These are phyloP conservation scores for Clathrospora elynae DNA, from an alignment of 2,329 filamentous ascomycete genomes.

Conservation along the genomic window DNA sequence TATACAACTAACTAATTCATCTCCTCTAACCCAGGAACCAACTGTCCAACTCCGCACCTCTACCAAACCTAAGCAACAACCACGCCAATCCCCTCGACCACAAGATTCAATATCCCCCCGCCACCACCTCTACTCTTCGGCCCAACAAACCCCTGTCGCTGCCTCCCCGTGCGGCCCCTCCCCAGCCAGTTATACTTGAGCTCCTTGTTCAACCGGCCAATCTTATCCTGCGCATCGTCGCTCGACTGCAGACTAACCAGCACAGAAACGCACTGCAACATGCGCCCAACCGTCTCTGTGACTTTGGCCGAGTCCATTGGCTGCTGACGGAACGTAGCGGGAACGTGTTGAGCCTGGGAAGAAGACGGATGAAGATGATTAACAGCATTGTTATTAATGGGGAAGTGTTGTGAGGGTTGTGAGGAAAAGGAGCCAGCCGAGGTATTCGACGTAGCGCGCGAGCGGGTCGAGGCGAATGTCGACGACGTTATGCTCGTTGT, in stretches of 20 bases:
- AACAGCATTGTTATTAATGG: neutral
- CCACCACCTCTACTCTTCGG: conserved; percentile 22
- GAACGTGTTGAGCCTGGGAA: conserved; percentile 22
- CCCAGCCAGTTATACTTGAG: conserved; percentile 98
- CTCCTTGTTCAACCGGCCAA: conserved; percentile 82
- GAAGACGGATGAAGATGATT: conserved; percentile 19
- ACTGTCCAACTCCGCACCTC: no score
- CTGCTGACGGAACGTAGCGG: conserved; percentile 33
- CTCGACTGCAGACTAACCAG: conserved; percentile 75
- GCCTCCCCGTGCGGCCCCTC: conserved; percentile 83
- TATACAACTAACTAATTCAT: no score
- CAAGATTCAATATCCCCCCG: no score
- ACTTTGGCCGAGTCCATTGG: conserved; percentile 69
- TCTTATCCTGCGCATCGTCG: conserved; percentile 75
- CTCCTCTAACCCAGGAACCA: no score
- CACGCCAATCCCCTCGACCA: no score
- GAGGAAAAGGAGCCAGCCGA: conserved; percentile 56
- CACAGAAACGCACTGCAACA: conserved; percentile 96
- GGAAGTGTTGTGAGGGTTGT: conserved; percentile 31
- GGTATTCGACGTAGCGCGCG: conserved; percentile 85
- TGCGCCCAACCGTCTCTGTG: conserved; percentile 90
- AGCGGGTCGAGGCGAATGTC: conserved; percentile 60
- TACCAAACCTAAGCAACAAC: no score
- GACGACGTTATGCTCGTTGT: conserved; percentile 60
- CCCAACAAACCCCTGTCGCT: conserved; percentile 87